Percentiles rank a stretch among this genome's conserved stretches.
Conservation (phyloP, 2,329 filamentous ascomycete species). For the Pseudohalonectria lignicola region DNA sequence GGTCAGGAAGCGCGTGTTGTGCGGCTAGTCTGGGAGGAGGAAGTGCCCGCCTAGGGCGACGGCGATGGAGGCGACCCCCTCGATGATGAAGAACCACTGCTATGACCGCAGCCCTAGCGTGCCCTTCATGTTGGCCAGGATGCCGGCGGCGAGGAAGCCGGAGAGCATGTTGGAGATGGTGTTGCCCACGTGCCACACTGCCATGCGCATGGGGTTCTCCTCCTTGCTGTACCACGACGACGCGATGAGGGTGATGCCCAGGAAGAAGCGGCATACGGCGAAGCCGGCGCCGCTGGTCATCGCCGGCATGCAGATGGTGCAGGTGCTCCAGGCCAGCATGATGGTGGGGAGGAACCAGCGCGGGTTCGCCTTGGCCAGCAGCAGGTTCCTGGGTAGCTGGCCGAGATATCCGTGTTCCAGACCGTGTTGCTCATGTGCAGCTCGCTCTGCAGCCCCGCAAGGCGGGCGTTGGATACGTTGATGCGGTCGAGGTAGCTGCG, state of each 20-base stretch:
- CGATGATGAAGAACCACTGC: constrained; percentile 57
- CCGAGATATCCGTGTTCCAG: constrained; percentile 27
- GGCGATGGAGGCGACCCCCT: constrained; percentile 47
- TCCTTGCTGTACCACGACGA: constrained; percentile 35
- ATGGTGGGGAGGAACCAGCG: neutral
- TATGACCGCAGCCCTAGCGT: constrained; percentile 21
- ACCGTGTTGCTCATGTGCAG: constrained; percentile 20
- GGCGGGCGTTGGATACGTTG: constrained; percentile 7
- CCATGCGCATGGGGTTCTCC: constrained; percentile 30
- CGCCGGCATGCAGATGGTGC: neutral
- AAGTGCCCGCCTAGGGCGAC: constrained; percentile 43
- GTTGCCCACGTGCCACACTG: constrained; percentile 23
- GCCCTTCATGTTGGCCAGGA: neutral
- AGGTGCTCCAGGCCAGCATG: neutral
- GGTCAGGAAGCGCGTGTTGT: constrained; percentile 33
- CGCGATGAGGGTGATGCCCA: constrained; percentile 32
- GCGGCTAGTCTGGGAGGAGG: constrained; percentile 38
- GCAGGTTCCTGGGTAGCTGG: constrained; percentile 33
- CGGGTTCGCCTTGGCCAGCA: constrained; percentile 19
- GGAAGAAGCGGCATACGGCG: constrained; percentile 23
- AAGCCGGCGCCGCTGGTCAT: constrained; percentile 13
- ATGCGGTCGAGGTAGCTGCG: constrained; percentile 1
- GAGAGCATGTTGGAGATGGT: constrained; percentile 2
- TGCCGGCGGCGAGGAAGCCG: constrained; percentile 1
- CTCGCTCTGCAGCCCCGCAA: constrained; percentile 24